Evolutionary conservation across 1,284 basidiomycete genomes (phyloP), one percentile per base, ranked within the genome.

Genomic region (Moesziomyces sp.): DNA sequence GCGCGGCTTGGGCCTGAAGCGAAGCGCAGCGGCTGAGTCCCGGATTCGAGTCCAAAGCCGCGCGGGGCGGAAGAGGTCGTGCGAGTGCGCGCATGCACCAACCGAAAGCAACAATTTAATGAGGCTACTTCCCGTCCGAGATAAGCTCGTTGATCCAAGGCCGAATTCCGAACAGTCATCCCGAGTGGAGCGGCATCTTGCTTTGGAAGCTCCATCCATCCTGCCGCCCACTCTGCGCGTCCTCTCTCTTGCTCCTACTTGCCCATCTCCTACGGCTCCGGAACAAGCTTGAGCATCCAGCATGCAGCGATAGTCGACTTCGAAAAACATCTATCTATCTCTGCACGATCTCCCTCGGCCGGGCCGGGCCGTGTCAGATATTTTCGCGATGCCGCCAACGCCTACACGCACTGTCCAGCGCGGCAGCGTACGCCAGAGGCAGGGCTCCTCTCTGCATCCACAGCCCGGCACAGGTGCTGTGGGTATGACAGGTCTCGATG

Each of bases 391-490:
- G 67, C 61, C 67, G 40, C 50, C 67, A 19, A 70, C 67, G 21
- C 61, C 67, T 3, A 57, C 67, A 30, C 67, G 67, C 44, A 42
- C 57, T 0, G 57, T 55, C 6, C 55, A 58, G 53, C 62, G 69
- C 23, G 70, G 70, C 19, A 50, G 64, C 44, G 66, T 52, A 10
- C 63, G 70, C 5, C 70, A 68, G 35, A 52, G 70, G 45, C 63
- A 73, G 21, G 53, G 64, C 28, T 73, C 70, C 3, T 73, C 70
- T 13, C 57, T 73, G 19, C 60, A 64, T 24, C 60, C 70, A 0
- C 68, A 65, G 23, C 8, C 57, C 10, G 58, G 55, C 5, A 51
- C 56, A 5, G 43, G 52, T 11, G 24, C 43, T 10, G 55, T 45
- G 9, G 23, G 49, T 1, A 43, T 57, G 19, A 56, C 56, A 16